Percentiles rank a stretch among this genome's conserved stretches.
Conservation (phyloP, 1,284 basidiomycete species). For the Ganoderma meredithae region DNA sequence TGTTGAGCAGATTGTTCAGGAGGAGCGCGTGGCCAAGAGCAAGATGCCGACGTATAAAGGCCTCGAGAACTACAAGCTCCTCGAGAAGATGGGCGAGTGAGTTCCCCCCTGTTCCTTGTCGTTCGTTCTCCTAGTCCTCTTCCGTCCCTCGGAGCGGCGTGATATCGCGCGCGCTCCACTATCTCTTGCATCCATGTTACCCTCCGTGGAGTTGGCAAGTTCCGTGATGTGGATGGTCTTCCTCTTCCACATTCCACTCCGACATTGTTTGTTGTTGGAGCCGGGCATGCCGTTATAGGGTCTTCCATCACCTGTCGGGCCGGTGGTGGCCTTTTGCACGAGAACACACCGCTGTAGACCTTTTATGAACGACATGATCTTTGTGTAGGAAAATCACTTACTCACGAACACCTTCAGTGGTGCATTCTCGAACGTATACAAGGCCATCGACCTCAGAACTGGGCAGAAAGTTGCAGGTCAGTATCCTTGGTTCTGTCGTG, state of each 20-base stretch:
- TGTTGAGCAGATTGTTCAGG: conserved; percentile 79
- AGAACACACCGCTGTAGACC: no score
- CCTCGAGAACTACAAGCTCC: conserved; percentile 82
- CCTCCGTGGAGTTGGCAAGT: neutral
- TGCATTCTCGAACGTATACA: conserved; percentile 99
- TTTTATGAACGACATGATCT: neutral
- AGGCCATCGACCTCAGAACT: conserved; percentile 82
- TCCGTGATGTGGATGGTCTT: neutral
- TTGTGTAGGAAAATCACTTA: neutral
- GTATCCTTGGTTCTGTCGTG: conserved; percentile 33
- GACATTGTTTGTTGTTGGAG: neutral
- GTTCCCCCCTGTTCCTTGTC: conserved; percentile 43
- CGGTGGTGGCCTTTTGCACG: neutral
- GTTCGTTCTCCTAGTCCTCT: conserved; percentile 14
- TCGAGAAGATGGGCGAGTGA: conserved; percentile 97
- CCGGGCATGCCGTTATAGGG: neutral
- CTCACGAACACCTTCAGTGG: conserved; percentile 60
- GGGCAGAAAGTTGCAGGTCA: conserved; percentile 88
- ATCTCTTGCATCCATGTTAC: neutral
- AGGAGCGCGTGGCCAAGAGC: conserved; percentile 77
- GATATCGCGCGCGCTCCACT: neutral
- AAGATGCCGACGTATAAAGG: conserved; percentile 88
- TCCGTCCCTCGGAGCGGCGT: neutral
- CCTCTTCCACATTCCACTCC: neutral
- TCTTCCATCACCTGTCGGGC: neutral